Evolutionary conservation across 1,284 basidiomycete species (phyloP).

Genomic region (Sanghuangporus sanghuang): DNA sequence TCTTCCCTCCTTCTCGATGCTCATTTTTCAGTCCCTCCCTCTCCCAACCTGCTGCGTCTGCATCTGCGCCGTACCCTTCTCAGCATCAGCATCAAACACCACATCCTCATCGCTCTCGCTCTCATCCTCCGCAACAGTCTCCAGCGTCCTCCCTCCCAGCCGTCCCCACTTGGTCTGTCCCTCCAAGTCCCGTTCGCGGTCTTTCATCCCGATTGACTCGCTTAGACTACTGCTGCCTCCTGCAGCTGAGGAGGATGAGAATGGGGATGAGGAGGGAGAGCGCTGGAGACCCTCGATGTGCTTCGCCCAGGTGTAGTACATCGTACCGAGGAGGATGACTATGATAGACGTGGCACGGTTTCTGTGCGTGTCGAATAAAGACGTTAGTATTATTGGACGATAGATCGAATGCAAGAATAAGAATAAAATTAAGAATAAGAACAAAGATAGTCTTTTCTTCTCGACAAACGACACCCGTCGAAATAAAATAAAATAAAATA

Average conservation of each 20-base stretch:
- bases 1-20: background rate
- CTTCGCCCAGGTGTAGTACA: constrained; percentile 30
- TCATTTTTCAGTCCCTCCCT: background rate
- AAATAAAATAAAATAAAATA: no score
- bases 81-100: constrained; percentile 16
- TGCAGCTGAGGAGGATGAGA: background rate
- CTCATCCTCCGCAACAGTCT: constrained; percentile 2
- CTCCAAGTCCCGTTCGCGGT: background rate
- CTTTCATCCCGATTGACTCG: constrained; percentile 4
- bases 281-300: constrained; percentile 13
- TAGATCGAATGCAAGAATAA: background rate
- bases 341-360: constrained; percentile 56
- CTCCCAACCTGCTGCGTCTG: background rate
- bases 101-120: constrained; percentile 9
- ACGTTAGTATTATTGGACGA: background rate
- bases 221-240: background rate
- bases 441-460: background rate
- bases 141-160: background rate
- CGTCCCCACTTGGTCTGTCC: background rate
- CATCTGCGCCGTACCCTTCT: background rate
- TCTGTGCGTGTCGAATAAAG: constrained; percentile 28
- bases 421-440: no score
- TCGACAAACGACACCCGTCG: background rate
- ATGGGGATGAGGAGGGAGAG: background rate
- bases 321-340: constrained; percentile 57